These are phyloP conservation scores for Fusarium temperatum DNA, from an alignment of 2,329 filamentous ascomycete genomes.

Conservation along the genomic window DNA sequence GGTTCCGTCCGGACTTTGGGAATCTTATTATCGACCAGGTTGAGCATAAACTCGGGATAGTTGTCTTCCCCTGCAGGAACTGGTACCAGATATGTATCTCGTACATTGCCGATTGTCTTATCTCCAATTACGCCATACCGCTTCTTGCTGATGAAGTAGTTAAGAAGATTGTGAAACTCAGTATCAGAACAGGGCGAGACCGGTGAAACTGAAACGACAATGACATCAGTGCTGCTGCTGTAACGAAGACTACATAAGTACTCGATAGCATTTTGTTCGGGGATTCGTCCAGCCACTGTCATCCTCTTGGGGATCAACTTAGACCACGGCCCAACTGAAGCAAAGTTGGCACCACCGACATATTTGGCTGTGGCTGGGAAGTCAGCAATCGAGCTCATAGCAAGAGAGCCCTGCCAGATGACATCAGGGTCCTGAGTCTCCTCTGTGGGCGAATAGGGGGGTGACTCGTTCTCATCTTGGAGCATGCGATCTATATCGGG, in stretches of 20 bases:
- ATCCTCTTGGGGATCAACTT: slow-evolving; percentile 77
- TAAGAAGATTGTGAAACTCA: slow-evolving; percentile 79
- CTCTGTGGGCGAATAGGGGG: slow-evolving; percentile 84
- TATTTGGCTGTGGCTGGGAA: slow-evolving; percentile 82
- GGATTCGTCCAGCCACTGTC: slow-evolving; percentile 81
- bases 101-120: slow-evolving; percentile 76
- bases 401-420: slow-evolving; percentile 79
- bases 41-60: slow-evolving; percentile 86
- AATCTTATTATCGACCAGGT: slow-evolving; percentile 85
- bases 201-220: slow-evolving; percentile 77
- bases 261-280: slow-evolving; percentile 83
- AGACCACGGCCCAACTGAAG: slow-evolving; percentile 72
- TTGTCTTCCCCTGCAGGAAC: slow-evolving; percentile 75
- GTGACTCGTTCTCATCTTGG: slow-evolving; percentile 81
- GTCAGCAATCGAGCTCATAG: slow-evolving; percentile 80
- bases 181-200: slow-evolving; percentile 67
- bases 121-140: slow-evolving; percentile 90
- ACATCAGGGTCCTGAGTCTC: slow-evolving; percentile 72
- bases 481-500: slow-evolving; percentile 90
- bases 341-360: slow-evolving; percentile 83
- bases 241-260: slow-evolving; percentile 90
- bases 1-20: slow-evolving; percentile 77
- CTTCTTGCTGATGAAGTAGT: slow-evolving; percentile 85
- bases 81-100: slow-evolving; percentile 91
- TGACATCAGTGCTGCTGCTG: slow-evolving; percentile 82